Percentiles rank a stretch among this genome's conserved stretches.
phyloP scores from a whole-genome alignment of 2,329 filamentous ascomycete genomes.

The Exophiala bonariae region DNA sequence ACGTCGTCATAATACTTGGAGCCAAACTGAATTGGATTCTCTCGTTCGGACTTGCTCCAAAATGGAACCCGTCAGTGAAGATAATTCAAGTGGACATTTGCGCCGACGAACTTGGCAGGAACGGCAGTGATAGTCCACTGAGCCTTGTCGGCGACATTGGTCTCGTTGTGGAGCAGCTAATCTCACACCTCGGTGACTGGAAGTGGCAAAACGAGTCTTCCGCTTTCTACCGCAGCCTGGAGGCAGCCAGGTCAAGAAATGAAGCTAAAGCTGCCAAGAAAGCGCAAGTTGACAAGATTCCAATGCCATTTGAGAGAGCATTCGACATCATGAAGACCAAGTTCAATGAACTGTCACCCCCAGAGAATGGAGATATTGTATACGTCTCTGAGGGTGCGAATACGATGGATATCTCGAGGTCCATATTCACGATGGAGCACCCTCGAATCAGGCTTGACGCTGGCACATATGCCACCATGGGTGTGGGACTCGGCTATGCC shows the following conservation, averaged over 20 bases:
- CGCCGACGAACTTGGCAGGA: constrained; percentile 54
- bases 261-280: constrained; percentile 44
- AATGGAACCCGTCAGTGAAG: constrained; percentile 51
- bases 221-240: constrained; percentile 36
- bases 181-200: constrained; percentile 44
- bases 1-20: constrained; percentile 56
- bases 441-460: constrained; percentile 58
- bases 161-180: constrained; percentile 49
- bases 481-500: constrained; percentile 57
- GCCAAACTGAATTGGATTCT: constrained; percentile 61
- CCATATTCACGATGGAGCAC: constrained; percentile 54
- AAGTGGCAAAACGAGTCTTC: constrained; percentile 38
- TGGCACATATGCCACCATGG: constrained; percentile 61
- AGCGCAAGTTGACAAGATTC: constrained; percentile 34
- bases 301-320: constrained; percentile 52
- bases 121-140: constrained; percentile 41
- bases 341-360: constrained; percentile 47
- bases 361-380: constrained; percentile 49
- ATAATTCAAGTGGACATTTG: constrained; percentile 58
- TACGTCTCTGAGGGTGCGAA: constrained; percentile 61
- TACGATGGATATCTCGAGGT: constrained; percentile 63
- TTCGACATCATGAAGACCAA: constrained; percentile 54
- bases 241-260: constrained; percentile 45
- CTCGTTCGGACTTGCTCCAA: constrained; percentile 56
- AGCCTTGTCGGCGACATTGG: constrained; percentile 54